phyloP scores from a whole-genome alignment of 352 stramenopile genomes.

The Phytophthora hibernalis region DNA sequence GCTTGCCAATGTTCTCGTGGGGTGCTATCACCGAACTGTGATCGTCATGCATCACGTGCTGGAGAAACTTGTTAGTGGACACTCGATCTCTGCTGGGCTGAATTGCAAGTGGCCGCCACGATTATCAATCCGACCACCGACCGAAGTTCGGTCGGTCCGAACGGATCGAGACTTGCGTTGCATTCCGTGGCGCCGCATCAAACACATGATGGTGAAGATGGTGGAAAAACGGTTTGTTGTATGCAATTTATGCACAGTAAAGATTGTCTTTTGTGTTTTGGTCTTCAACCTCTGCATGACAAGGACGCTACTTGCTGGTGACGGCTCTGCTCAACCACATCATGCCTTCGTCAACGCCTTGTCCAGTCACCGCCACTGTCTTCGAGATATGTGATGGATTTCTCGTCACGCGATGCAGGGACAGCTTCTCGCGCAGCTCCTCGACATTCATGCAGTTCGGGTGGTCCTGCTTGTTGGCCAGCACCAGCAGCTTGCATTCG shows the following conservation, averaged over 20 bases:
- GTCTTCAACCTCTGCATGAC: slow-evolving; percentile 4
- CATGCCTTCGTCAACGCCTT: slow-evolving; percentile 55
- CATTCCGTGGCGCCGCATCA: slow-evolving; percentile 19
- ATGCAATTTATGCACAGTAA: slow-evolving; percentile 30
- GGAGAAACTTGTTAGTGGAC: slow-evolving; percentile 39
- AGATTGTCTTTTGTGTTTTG: slow-evolving; percentile 12
- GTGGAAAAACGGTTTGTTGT: slow-evolving; percentile 29
- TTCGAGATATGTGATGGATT: slow-evolving; percentile 42
- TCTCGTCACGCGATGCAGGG: slow-evolving; percentile 40
- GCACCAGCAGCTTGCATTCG: slow-evolving; percentile 46
- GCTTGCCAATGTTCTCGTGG: slow-evolving; percentile 38
- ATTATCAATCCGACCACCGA: slow-evolving; percentile 9
- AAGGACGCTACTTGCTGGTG: slow-evolving; percentile 18
- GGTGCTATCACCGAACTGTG: slow-evolving; percentile 40
- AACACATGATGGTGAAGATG: slow-evolving; percentile 37
- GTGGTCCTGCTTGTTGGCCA: slow-evolving; percentile 59
- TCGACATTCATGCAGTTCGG: slow-evolving; percentile 33
- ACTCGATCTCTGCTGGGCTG: slow-evolving; percentile 21
- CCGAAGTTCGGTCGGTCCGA: too few species aligned
- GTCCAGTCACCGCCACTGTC: slow-evolving; percentile 38
- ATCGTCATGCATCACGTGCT: slow-evolving; percentile 15
- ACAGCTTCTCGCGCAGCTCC: slow-evolving; percentile 41
- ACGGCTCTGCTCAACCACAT: slow-evolving; percentile 50
- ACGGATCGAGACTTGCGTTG: slow-evolving; percentile 28
- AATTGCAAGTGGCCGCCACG: slow-evolving; percentile 31